Base-by-base conservation (phyloP, 768 basidiomycete genomes). In the Tephrocybe sp. region DNA sequence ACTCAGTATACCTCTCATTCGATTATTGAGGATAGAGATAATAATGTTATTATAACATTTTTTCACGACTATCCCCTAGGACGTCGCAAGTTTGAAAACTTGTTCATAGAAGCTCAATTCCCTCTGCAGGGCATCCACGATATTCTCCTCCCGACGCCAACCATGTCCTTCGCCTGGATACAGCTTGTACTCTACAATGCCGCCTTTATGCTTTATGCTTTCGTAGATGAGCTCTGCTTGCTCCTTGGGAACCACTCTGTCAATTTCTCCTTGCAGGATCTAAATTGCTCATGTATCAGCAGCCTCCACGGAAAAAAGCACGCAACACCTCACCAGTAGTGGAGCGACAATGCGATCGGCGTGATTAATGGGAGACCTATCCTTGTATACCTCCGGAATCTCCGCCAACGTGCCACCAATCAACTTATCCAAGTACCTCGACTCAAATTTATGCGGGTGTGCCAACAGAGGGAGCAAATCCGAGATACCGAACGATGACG, bases 401-500 rank as follows among this genome's bases (percentile, higher is more conserved):
- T 82, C 71, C 18, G 75, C 68, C 0, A 74, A 72, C 2, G 78
- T 68, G 31, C 80, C 74, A 0, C 90, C 87, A n/a, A 89, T 53
- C 15, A 91, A 70, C 58, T 79, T 80, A 49, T 74, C 70, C 57
- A 81, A 61, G 60, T 85, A 86, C 39, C 67, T 66, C 38, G 75
- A 74, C 63, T 86, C 82, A 45, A 85, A 86, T 62, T 87, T 92
- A 68, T 91, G 88, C 5, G 86, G 85, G 50, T 80, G 79, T 36
- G 77, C 69, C 3, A 72, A 76, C 8, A 91, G 71, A 42, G 37
- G 70, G 10, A 61, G 62, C 25, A 91, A 64, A 58, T 90, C 83
- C 0, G 82, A 82, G 39, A 92, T 70, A 0, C 91, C 90, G 57
- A 74, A 93, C n/a, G 67, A 69, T 0, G 81, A 83, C 2, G 82